Base-by-base conservation (phyloP, 2,329 filamentous ascomycete genomes). In the Teratosphaeria nubilosa region DNA sequence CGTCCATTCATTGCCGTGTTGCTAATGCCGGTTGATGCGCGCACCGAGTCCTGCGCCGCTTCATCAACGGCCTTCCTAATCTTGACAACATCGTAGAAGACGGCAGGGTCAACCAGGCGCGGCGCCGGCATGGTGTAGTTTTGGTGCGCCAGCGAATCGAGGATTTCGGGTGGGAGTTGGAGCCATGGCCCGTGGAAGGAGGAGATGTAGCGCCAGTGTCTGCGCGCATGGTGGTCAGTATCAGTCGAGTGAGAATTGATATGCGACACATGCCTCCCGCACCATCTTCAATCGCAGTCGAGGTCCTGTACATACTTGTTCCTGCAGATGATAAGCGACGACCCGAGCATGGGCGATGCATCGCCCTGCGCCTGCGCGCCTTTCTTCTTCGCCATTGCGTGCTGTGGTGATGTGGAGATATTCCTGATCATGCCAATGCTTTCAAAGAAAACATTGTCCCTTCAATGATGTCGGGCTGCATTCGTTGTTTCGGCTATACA, bases 101-200 rank as follows among this genome's bases (percentile, higher is more conserved):
- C 83, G 61, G 86, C 86, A 11, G 88, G 86, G 71, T 94, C 87
- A 69, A 94, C 85, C 53, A 88, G 86, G 59, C 83, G 86, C 10
- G 90, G 90, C 30, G 85, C 83, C 16, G 86, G 86, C 64, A 86
- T 85, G 63, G 86, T 85, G 76, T 86, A 91, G 75, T 92, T 94
- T 71, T 84, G 85, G 74, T 90, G 84, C 57, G 88, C 88, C 55
- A 94, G 81, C 54, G 82, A 84, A 71, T 91, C 86, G 73, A 95
- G 84, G 58, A 91, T 82, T 72, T 92, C 88, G 62, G 85, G 82
- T 22, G 88, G 87, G 58, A 92, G 78, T 72, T 90, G 86, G 14
- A 91, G 82, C 90, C 90, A 94, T 64, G 88, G 85, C 25, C 89
- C 90, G 69, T 91, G 86, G 68, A 89, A 94, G 30, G 86, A 87